These are phyloP conservation scores for Solanum peruvianum DNA, from an alignment of 257 asterid species.

Conservation along the genomic window DNA sequence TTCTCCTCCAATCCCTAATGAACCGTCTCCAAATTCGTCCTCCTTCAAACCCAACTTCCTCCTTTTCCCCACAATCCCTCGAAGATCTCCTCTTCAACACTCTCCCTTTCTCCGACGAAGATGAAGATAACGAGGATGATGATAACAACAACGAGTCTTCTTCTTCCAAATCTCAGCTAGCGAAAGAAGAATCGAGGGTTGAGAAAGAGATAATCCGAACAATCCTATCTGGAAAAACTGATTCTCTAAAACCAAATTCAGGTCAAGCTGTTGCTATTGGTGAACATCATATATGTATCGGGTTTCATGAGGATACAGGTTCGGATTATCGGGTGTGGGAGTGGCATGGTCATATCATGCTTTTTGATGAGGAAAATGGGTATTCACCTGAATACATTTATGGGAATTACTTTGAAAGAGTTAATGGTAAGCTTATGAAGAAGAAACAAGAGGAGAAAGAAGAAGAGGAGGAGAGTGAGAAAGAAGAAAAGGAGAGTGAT, in stretches of 20 bases:
- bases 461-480: conserved; percentile 7
- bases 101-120: conserved; percentile 30
- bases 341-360: conserved; percentile 96
- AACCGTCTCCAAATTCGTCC: conserved; percentile 62
- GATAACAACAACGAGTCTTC: conserved; percentile 14
- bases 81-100: conserved; percentile 77
- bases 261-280: conserved; percentile 81
- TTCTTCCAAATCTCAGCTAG: conserved; percentile 56
- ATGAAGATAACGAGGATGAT: conserved; percentile 11
- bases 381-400: conserved; percentile 82
- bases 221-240: conserved; percentile 46
- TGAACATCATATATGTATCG: conserved; percentile 89
- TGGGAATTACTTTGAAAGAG: conserved; percentile 84
- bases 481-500: conserved; percentile 11
- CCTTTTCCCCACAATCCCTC: conserved; percentile 38
- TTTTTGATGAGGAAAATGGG: conserved; percentile 89
- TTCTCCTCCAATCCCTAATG: conserved; percentile 78
- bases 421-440: conserved; percentile 19
- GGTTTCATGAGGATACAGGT: conserved; percentile 67
- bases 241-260: conserved; percentile 72
- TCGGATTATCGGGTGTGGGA: conserved; percentile 94
- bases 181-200: conserved; percentile 75
- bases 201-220: conserved; percentile 72
- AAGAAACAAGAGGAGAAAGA: conserved; percentile 6
- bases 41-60: conserved; percentile 28